These are phyloP conservation scores for Planoprotostelium fungivorum DNA, from an alignment of 78 protist species.

Conservation along the genomic window DNA sequence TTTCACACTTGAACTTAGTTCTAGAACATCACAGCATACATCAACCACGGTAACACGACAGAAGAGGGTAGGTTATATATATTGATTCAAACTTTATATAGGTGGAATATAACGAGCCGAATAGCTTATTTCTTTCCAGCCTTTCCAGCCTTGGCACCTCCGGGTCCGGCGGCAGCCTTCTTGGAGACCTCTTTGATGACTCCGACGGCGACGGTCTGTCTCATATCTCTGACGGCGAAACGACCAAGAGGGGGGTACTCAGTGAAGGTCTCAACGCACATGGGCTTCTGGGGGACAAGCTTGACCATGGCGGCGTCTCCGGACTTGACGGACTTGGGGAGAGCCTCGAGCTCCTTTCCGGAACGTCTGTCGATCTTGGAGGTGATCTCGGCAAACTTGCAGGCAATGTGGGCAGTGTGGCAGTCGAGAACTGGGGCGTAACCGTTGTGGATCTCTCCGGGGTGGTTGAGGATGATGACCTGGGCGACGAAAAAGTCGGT, in stretches of 20 bases:
- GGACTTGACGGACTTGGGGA: conserved; percentile 78
- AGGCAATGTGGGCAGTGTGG: conserved; percentile 98
- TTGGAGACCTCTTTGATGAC: conserved; percentile 80
- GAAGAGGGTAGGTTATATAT: no score
- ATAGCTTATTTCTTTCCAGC: conserved; percentile 16
- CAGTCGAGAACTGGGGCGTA: conserved; percentile 96
- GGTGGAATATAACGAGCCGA: no score
- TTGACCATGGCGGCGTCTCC: conserved; percentile 93
- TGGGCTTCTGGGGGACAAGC: conserved; percentile 89
- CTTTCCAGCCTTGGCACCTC: conserved; percentile 30
- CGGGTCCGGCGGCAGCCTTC: conserved; percentile 49
- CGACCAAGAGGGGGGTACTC: conserved; percentile 96
- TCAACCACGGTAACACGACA: no score
- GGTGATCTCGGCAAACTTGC: conserved; percentile 84
- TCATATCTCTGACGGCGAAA: conserved; percentile 98
- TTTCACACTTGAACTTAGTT: no score
- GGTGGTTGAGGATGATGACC: conserved; percentile 96
- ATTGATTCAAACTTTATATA: no score
- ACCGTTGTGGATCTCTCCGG: conserved; percentile 89
- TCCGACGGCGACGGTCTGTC: conserved; percentile 98
- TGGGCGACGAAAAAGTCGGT: conserved; percentile 89
- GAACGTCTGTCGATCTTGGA: conserved; percentile 89
- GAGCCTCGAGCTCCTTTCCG: conserved; percentile 72
- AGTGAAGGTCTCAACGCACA: conserved; percentile 94
- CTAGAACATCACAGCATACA: no score